Base-by-base conservation (phyloP, 495 filamentous ascomycete genomes). In the Sphaerosporella brunnea region DNA sequence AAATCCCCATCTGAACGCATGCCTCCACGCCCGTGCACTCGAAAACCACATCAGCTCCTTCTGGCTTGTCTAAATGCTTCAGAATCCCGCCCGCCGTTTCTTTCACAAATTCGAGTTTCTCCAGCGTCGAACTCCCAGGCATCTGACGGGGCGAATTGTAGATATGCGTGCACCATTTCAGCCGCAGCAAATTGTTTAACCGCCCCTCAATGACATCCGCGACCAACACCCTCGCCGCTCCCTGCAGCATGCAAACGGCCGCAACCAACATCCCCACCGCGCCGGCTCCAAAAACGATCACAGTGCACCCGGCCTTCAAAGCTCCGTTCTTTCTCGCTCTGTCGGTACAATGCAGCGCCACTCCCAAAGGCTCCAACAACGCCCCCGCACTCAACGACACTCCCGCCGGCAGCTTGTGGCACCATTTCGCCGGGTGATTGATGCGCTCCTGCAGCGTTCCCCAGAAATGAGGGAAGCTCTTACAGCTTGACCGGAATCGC, bases 11-110 rank as follows among this genome's bases (percentile, higher is more conserved):
- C 62, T 93, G 84, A 53, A 90, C 76, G 60, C 84, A 92, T 2
- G 77, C 68, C 28, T 86, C 83, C 44, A 88, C 84, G 36, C 87
- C 87, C 0, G 87, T 94, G 62, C 87, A 94, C 57, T 95, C 87
- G 56, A 93, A 92, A 4, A 84, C 77, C 5, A 80, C 67, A 51
- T 84, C 78, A 18, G 92, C 77, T 18, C 83, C 82, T 2, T 75
- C 69, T 10, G 73, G 64, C 10, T 68, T 66, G 20, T 69, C 59
- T 2, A 61, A 68, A 0, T 73, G 68, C n/a, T 71, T 64, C 5
- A 71, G 56, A 24, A 78, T 66, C 19, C 65, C 68, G 2, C 58
- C 64, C 3, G 79, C 78, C 0, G 72, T 67, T 24, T 66, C 62
- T 57, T 73, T 77, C 16, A 79, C 78, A 23, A 65, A 64, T n/a